Evolutionary conservation across 345 rosid species (phyloP).

Genomic region (Hibiscus syriacus): DNA sequence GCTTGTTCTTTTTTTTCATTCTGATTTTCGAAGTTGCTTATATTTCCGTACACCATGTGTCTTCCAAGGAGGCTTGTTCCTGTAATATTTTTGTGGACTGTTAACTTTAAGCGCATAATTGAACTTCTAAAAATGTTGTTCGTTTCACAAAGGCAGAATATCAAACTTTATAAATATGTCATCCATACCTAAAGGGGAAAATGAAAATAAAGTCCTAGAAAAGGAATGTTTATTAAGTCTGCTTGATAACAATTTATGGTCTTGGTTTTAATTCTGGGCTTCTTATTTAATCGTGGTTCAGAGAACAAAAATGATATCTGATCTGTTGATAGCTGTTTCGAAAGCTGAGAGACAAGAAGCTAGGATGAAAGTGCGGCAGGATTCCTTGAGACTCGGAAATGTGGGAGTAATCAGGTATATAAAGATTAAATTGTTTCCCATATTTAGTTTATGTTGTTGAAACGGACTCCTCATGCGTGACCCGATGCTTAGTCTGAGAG

Average conservation of each 20-base stretch:
- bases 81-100: neutral
- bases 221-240: neutral
- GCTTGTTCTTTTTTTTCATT: neutral
- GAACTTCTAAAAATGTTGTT: conserved; percentile 2
- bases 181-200: neutral
- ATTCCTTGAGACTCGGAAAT: conserved; percentile 92
- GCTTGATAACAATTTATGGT: neutral
- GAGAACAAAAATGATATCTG: conserved; percentile 87
- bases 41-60: neutral
- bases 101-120: neutral
- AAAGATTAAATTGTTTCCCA: neutral
- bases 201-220: neutral
- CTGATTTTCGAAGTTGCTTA: neutral
- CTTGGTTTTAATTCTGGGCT: conserved; percentile 6
- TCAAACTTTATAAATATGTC: neutral
- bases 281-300: conserved; percentile 35
- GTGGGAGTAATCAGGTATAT: conserved; percentile 91
- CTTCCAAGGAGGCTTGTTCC: neutral
- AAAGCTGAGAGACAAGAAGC: conserved; percentile 98
- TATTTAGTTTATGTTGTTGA: conserved; percentile 3
- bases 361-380: conserved; percentile 90
- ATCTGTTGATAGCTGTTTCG: conserved; percentile 89
- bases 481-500: neutral
- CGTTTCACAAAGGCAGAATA: neutral
- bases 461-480: neutral